Evolutionary conservation across 225 moss, liverwort and hornwort species (phyloP).

Genomic region (Antitrichia curtipendula): DNA sequence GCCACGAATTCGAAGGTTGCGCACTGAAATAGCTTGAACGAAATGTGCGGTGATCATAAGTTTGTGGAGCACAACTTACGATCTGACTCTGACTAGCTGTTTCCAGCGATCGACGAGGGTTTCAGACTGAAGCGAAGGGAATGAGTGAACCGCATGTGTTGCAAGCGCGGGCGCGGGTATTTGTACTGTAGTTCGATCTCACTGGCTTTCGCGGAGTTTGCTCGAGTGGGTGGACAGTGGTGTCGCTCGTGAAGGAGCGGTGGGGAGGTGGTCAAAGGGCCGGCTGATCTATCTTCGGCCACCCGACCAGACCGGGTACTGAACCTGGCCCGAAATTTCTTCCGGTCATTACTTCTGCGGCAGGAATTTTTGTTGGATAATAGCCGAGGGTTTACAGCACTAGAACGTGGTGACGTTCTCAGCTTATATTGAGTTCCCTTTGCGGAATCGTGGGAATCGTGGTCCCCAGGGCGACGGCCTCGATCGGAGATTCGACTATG

Average conservation of each 20-base stretch:
- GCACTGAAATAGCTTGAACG: not conserved
- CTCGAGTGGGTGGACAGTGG: not conserved
- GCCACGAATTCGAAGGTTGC: not conserved
- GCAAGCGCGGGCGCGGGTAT: not conserved
- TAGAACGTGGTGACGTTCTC: not conserved
- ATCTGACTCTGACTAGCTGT: not conserved
- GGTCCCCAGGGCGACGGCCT: not conserved
- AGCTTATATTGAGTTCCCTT: not conserved
- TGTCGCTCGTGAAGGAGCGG: not conserved
- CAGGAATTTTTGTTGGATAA: not conserved
- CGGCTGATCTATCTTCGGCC: not conserved
- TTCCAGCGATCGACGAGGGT: not conserved
- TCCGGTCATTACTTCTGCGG: not conserved
- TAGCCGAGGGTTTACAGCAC: not conserved
- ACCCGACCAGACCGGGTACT: not conserved
- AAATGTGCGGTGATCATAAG: not conserved
- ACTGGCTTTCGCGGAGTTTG: not conserved
- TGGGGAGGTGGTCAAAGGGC: not conserved
- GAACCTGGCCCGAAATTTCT: not conserved
- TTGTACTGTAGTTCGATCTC: not conserved
- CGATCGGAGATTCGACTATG: not conserved
- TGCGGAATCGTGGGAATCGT: not conserved
- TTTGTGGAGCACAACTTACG: not conserved
- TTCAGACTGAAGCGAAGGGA: not conserved
- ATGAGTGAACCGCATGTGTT: not conserved